phyloP scores from a whole-genome alignment of 1,139 yeast species.

The Yamadazyma pseudoaaseri region DNA sequence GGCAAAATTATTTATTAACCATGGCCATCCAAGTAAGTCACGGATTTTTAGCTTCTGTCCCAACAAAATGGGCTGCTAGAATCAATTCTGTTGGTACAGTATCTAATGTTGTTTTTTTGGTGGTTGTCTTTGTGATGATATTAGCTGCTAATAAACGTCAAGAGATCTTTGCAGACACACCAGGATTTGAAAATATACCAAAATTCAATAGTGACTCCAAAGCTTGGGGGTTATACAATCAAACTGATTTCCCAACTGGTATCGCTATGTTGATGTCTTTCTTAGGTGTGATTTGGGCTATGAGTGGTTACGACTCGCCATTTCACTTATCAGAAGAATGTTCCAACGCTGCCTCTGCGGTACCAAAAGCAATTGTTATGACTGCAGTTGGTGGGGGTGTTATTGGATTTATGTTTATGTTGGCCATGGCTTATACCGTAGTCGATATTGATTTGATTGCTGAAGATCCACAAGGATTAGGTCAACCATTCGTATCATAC shows the following conservation, averaged over 20 bases:
- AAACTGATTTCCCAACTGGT: slow-evolving; percentile 69
- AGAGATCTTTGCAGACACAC: slow-evolving; percentile 19
- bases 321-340: slow-evolving; percentile 75
- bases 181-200: slow-evolving; percentile 21
- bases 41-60: slow-evolving; percentile 47
- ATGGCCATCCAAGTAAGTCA: slow-evolving; percentile 53
- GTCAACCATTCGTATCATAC: slow-evolving; percentile 66
- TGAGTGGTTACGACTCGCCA: slow-evolving; percentile 76
- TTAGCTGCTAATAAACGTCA: slow-evolving; percentile 52
- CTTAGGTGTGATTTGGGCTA: slow-evolving; percentile 71
- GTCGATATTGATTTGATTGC: slow-evolving; percentile 53
- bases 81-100: slow-evolving; percentile 55
- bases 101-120: slow-evolving; percentile 50
- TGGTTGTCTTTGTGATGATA: slow-evolving; percentile 56
- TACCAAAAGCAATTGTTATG: slow-evolving; percentile 66
- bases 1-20: slow-evolving; percentile 52
- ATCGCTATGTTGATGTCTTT: slow-evolving; percentile 60
- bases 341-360: slow-evolving; percentile 61
- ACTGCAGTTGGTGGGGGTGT: slow-evolving; percentile 63
- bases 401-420: slow-evolving; percentile 61
- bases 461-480: slow-evolving; percentile 50
- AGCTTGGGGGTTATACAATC: slow-evolving; percentile 63
- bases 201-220: slow-evolving; percentile 50
- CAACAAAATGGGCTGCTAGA: slow-evolving; percentile 56
- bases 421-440: slow-evolving; percentile 65